Conservation (phyloP, 1,284 basidiomycete species). For the Rhodofomes roseus region DNA sequence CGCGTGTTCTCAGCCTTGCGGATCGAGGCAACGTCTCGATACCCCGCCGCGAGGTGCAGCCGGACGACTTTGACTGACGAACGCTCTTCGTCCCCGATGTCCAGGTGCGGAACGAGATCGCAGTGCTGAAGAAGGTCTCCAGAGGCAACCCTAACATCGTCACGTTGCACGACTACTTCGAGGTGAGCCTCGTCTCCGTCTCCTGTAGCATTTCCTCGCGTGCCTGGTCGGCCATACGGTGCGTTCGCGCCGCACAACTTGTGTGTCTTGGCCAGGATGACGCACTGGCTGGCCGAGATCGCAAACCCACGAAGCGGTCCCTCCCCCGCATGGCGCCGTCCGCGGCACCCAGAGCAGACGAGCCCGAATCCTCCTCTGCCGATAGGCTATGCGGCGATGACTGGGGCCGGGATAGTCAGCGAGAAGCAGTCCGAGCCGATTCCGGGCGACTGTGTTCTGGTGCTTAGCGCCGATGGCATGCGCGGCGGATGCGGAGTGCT, state of each 20-base stretch:
- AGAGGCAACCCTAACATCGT: slow-evolving; percentile 89
- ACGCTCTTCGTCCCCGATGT: not conserved
- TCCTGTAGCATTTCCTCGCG: not conserved
- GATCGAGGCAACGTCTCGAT: not conserved
- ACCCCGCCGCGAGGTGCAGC: not conserved
- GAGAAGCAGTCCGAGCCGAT: not conserved
- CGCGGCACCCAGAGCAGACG: not conserved
- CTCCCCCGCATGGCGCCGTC: too few relatives aligned
- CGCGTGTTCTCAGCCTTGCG: not conserved
- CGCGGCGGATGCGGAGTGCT: not conserved
- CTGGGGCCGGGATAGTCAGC: not conserved
- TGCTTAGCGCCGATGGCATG: not conserved
- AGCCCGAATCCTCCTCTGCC: not conserved
- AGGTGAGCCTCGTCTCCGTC: slow-evolving; percentile 49
- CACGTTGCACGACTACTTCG: slow-evolving; percentile 95
- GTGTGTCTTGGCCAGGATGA: not conserved
- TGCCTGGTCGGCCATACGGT: not conserved
- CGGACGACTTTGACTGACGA: not conserved
- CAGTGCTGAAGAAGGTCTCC: slow-evolving; percentile 92
- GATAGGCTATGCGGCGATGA: not conserved
- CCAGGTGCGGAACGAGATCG: slow-evolving; percentile 95
- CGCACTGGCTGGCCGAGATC: not conserved
- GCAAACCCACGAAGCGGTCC: too few relatives aligned
- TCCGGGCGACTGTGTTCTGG: not conserved
- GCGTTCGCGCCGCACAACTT: not conserved